Conservation (phyloP, 805 yeast genomes). For the Metschnikowia colocasiae region DNA sequence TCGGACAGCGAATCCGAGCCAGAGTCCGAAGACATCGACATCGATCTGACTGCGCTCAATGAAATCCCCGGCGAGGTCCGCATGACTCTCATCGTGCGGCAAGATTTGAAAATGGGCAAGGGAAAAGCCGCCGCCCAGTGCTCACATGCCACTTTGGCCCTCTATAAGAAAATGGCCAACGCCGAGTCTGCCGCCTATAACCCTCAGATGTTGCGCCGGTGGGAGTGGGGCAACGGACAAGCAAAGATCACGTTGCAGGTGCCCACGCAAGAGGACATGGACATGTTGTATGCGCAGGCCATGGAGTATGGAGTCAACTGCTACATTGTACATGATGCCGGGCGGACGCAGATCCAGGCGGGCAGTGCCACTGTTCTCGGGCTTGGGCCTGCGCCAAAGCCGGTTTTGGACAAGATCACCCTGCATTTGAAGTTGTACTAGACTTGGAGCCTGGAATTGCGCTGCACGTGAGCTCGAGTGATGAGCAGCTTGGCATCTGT, state of each 20-base stretch:
- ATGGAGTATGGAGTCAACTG: conserved; percentile 74
- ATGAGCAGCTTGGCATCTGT: too few relatives aligned
- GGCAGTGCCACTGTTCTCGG: conserved; percentile 97
- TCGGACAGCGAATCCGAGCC: neutral
- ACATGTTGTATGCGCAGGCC: conserved; percentile 74
- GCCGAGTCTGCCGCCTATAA: conserved; percentile 53
- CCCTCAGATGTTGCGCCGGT: conserved; percentile 61
- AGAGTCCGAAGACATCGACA: conserved; percentile 44
- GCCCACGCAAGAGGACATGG: conserved; percentile 66
- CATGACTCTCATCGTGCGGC: conserved; percentile 85
- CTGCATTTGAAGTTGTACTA: conserved; percentile 72
- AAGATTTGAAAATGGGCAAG: conserved; percentile 85
- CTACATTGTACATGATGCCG: conserved; percentile 89
- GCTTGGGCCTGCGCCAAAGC: conserved; percentile 91
- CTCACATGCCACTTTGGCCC: conserved; percentile 93
- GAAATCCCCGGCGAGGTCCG: conserved; percentile 74
- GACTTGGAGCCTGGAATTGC: too few relatives aligned
- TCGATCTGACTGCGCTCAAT: conserved; percentile 58
- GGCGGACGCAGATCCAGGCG: conserved; percentile 93
- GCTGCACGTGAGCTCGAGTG: too few relatives aligned
- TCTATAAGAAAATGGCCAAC: conserved; percentile 65
- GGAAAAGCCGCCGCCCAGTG: conserved; percentile 98
- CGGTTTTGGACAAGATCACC: conserved; percentile 75
- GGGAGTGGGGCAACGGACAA: conserved; percentile 80
- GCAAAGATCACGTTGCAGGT: conserved; percentile 88